Percentiles rank a stretch among this genome's conserved stretches.
Conservation (phyloP, 202 grass and related monocot species). For the Cymbopogon flexuosus region DNA sequence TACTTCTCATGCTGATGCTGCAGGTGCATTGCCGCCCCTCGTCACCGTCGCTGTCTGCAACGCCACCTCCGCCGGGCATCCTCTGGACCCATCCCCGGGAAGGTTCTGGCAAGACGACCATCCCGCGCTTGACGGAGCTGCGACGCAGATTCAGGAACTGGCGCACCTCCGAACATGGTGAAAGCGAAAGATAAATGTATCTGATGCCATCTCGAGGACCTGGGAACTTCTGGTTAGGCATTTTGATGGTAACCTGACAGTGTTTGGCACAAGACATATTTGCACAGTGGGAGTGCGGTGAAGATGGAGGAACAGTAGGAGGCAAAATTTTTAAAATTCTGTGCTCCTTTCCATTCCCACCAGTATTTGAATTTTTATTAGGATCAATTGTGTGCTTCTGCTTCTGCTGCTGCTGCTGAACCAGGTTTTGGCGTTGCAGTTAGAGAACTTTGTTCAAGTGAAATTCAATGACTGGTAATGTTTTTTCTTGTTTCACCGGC, state of each 20-base stretch:
- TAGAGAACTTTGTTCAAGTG: no score
- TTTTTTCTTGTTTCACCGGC: no score
- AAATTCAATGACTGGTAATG: no score
- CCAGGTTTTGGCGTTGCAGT: no score
- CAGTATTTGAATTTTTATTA: neutral
- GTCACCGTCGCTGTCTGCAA: neutral
- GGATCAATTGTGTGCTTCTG: neutral
- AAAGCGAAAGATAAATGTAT: neutral
- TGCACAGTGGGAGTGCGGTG: neutral
- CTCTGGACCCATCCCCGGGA: neutral
- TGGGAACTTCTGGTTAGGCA: neutral
- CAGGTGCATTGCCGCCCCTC: neutral
- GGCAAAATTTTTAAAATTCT: neutral
- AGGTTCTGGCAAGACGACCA: slow-evolving; percentile 8
- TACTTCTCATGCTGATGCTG: neutral
- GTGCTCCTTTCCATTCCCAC: neutral
- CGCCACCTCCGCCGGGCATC: neutral
- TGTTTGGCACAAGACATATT: neutral
- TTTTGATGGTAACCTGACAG: neutral
- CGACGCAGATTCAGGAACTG: neutral
- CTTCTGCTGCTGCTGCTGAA: no score
- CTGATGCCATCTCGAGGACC: neutral
- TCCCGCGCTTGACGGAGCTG: neutral
- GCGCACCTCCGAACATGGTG: neutral
- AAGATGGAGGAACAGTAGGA: neutral